phyloP scores from a whole-genome alignment of 306 rosid species.

The Quercus bicolor region DNA sequence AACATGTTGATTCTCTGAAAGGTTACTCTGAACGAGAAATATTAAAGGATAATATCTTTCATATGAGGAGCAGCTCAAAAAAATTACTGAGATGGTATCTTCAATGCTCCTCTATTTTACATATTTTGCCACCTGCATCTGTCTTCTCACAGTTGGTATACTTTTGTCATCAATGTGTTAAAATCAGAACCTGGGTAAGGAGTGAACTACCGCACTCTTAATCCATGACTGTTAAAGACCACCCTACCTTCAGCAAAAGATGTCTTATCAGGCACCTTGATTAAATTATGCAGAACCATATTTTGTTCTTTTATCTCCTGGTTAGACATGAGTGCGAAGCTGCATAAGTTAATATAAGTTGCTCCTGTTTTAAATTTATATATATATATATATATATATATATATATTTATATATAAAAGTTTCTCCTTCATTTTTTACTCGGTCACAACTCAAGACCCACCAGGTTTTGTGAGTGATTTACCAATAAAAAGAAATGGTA shows the following conservation, averaged over 20 bases:
- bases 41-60: slow-evolving; percentile 41
- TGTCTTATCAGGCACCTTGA: not conserved
- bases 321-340: not conserved
- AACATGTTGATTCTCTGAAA: slow-evolving; percentile 43
- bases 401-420: not conserved
- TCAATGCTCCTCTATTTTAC: slow-evolving; percentile 7
- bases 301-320: not conserved
- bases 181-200: not conserved
- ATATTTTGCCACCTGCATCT: not conserved
- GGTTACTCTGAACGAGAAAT: slow-evolving; percentile 49
- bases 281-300: not conserved
- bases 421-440: no score
- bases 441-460: no score
- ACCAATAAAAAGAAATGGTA: not conserved
- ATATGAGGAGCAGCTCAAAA: slow-evolving; percentile 62
- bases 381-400: no score
- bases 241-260: not conserved
- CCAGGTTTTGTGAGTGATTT: no score
- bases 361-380: not conserved
- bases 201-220: not conserved
- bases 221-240: not conserved
- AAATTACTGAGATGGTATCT: slow-evolving; percentile 77
- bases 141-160: not conserved
- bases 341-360: not conserved
- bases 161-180: not conserved